Conservation (phyloP, 106 monocot genomes). For the Platanthera zijinensis region DNA sequence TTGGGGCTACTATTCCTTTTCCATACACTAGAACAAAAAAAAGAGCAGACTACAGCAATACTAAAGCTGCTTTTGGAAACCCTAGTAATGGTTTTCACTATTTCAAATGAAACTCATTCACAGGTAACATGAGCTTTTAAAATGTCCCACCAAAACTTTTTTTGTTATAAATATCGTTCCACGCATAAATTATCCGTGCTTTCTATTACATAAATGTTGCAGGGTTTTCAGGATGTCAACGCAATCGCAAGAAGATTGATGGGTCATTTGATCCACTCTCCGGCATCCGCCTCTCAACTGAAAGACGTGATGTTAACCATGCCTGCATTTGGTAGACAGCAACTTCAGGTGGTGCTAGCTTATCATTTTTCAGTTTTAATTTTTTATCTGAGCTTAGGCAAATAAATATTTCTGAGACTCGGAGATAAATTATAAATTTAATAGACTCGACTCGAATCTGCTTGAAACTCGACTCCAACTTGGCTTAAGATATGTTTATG, state of each 20-base stretch:
- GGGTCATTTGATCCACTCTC: constrained; percentile 75
- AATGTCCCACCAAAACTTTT: neutral
- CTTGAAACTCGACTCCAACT: too few relatives aligned
- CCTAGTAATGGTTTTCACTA: constrained; percentile 51
- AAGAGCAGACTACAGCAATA: constrained; percentile 24
- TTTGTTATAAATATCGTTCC: neutral
- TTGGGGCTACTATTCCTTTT: constrained; percentile 69
- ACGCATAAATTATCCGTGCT: neutral
- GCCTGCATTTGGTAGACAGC: constrained; percentile 40
- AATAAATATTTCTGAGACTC: neutral
- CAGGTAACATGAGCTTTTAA: constrained; percentile 33
- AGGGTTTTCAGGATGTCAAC: constrained; percentile 62
- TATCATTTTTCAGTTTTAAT: neutral
- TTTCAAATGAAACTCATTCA: constrained; percentile 29
- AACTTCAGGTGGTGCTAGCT: constrained; percentile 57
- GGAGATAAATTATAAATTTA: too few relatives aligned
- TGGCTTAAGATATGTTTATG: neutral
- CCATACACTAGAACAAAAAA: constrained; percentile 56
- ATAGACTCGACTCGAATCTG: too few relatives aligned
- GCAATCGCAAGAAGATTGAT: constrained; percentile 51
- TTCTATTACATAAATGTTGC: neutral
- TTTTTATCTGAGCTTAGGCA: neutral
- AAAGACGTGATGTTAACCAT: constrained; percentile 77
- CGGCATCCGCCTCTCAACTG: constrained; percentile 50
- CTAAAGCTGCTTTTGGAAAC: constrained; percentile 63